Evolutionary conservation across 2,329 filamentous ascomycete species (phyloP).

Genomic region (Penicillium sp.): DNA sequence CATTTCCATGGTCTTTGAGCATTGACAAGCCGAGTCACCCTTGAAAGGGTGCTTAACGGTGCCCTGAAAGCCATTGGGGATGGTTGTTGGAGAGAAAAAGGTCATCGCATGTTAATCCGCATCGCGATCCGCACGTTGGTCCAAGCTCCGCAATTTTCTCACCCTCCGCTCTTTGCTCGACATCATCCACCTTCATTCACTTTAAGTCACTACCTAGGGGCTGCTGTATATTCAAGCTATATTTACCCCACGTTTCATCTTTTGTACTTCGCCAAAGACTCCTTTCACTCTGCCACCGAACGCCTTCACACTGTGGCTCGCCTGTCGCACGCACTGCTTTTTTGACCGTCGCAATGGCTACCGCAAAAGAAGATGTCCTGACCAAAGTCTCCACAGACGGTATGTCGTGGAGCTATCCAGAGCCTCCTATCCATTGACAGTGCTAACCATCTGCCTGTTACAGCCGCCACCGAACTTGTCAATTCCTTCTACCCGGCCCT

Average conservation of each 20-base stretch:
- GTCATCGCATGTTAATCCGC: conserved; percentile 25
- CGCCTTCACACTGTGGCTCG: not conserved
- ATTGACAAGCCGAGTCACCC: conserved; percentile 27
- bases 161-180: conserved; percentile 4
- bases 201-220: not conserved
- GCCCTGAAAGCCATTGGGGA: conserved; percentile 27
- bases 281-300: no score
- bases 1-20: conserved; percentile 29
- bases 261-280: not conserved
- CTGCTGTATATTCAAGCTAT: not conserved
- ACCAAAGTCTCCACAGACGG: conserved; percentile 43
- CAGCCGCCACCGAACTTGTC: conserved; percentile 68
- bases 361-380: conserved; percentile 32
- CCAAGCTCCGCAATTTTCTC: conserved; percentile 32
- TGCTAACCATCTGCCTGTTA: not conserved
- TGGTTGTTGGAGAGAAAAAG: conserved; percentile 8
- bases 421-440: not conserved
- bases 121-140: conserved; percentile 31
- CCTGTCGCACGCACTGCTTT: not conserved
- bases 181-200: not conserved
- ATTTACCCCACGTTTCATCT: not conserved
- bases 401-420: conserved; percentile 13
- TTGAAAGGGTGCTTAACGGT: conserved; percentile 30
- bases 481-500: conserved; percentile 72
- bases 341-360: conserved; percentile 26